Base-by-base conservation (phyloP, 208 protist species). In the Balamuthia mandrillaris region DNA sequence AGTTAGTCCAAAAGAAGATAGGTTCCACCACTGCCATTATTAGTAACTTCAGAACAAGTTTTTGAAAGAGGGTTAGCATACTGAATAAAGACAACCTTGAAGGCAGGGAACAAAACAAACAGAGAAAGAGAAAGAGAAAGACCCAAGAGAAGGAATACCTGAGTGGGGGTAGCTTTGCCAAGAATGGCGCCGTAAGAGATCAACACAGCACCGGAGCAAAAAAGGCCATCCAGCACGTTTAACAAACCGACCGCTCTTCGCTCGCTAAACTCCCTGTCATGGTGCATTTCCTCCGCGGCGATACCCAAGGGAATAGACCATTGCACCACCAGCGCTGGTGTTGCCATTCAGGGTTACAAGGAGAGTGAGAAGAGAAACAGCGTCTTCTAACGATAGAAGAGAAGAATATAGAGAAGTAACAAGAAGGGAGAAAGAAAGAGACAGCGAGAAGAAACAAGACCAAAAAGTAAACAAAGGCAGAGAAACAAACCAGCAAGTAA, bases 121-220 rank as follows among this genome's bases (percentile, higher is more conserved):
- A n/a, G 49, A 56, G n/a, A 56, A 56, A 56, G 18, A 56, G n/a
- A 56, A n/a, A 56, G 49, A 56, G 49, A 56, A n/a, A 56, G 49
- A 56, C 49, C 18, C 45, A 81, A 47, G 72, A 81, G 72, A 12
- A 81, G 31, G 35, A 88, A 10, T 12, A 87, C 37, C 83, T 87
- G 83, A 37, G 66, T 29, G 16, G 77, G 75, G 29, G 47, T 74
- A 24, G 77, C n/a, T 35, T 85, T 85, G 21, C 86, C 86, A 24
- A 88, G n/a, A 24, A 88, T 27, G 27, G 79, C 86, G 12, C 86
- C 86, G 47, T 78, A 78, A 9, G 65, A 65, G 52, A 88, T 88
- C 24, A 88, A 18, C 27, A 86, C 77, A 12, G 86, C 47, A 39
- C 37, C 86, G 24, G 52, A 49, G 35, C 37, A 54, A 37, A 86